Percentiles rank a stretch among this genome's conserved stretches.
Evolutionary conservation across 768 basidiomycete genomes (phyloP).

Genomic region (Leccinum subtestaceum): DNA sequence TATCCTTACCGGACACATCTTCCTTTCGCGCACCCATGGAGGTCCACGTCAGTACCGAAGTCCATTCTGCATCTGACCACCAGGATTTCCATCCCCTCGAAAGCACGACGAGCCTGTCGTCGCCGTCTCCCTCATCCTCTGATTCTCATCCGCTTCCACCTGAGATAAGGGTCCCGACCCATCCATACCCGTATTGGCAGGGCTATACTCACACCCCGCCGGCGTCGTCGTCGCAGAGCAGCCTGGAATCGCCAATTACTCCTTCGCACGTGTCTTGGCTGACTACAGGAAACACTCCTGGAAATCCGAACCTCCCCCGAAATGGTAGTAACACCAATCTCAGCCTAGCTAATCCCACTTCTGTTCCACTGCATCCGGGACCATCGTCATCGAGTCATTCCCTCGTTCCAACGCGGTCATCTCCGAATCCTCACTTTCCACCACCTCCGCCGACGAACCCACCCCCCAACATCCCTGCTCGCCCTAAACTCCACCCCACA

Average conservation of each 20-base stretch:
- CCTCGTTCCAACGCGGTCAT: conserved; percentile 20
- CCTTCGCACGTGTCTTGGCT: conserved; percentile 44
- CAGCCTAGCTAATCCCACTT: not conserved
- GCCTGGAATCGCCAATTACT: conserved; percentile 32
- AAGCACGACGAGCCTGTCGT: conserved; percentile 16
- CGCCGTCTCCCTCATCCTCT: conserved; percentile 23
- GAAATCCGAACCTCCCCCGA: conserved; percentile 5
- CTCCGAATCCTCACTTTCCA: conserved; percentile 33
- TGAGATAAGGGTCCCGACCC: conserved; percentile 32
- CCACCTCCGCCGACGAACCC: conserved; percentile 32
- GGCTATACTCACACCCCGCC: conserved; percentile 28
- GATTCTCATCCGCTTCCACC: conserved; percentile 25
- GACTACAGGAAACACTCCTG: conserved; percentile 9
- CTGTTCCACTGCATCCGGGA: not conserved
- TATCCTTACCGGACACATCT: conserved; percentile 4
- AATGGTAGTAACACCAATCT: conserved; percentile 8
- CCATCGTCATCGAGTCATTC: conserved; percentile 15
- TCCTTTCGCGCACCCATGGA: conserved; percentile 17
- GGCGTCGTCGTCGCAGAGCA: conserved; percentile 30
- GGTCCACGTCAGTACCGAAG: conserved; percentile 30
- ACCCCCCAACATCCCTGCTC: conserved; percentile 26
- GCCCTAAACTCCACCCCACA: conserved; percentile 33
- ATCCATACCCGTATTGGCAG: conserved; percentile 37
- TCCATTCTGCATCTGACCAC: conserved; percentile 22
- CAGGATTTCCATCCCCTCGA: conserved; percentile 17